phyloP scores from a whole-genome alignment of 805 yeast genomes.

The Lachancea sp. region DNA sequence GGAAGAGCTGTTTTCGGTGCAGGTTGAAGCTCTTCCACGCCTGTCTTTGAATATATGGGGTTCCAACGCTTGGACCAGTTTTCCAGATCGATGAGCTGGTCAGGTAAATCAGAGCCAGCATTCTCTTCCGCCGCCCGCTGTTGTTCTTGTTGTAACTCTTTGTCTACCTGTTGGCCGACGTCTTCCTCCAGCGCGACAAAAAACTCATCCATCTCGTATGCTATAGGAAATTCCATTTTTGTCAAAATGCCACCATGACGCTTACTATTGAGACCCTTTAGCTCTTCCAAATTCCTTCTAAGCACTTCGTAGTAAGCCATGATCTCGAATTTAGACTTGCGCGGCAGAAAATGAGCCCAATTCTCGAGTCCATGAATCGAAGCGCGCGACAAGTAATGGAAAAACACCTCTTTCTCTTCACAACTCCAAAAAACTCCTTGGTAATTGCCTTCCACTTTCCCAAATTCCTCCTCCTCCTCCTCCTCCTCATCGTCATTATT shows the following conservation, averaged over 20 bases:
- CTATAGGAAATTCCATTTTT: constrained; percentile 26
- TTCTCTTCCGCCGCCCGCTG: constrained; percentile 1
- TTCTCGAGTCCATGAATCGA: constrained; percentile 30
- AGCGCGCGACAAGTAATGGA: constrained; percentile 24
- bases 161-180: constrained; percentile 15
- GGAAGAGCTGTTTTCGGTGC: constrained; percentile 13
- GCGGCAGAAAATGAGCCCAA: constrained; percentile 20
- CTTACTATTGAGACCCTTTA: constrained; percentile 13
- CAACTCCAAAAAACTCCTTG: constrained; percentile 26
- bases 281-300: constrained; percentile 12
- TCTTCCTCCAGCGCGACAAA: constrained; percentile 24
- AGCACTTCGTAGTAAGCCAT: constrained; percentile 23
- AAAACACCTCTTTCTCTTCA: constrained; percentile 27
- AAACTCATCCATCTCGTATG: constrained; percentile 30
- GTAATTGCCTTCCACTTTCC: constrained; percentile 3
- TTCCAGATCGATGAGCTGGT: constrained; percentile 11
- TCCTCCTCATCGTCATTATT: constrained; percentile 5
- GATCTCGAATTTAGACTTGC: constrained; percentile 27
- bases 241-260: constrained; percentile 18
- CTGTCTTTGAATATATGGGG: constrained; percentile 20
- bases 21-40: constrained; percentile 15
- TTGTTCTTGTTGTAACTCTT: too few relatives aligned
- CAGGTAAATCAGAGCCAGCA: neutral
- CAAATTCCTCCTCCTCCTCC: constrained; percentile 4
- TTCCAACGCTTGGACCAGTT: constrained; percentile 29